Base-by-base conservation (phyloP, 345 rosid genomes). In the Acer saccharum region DNA sequence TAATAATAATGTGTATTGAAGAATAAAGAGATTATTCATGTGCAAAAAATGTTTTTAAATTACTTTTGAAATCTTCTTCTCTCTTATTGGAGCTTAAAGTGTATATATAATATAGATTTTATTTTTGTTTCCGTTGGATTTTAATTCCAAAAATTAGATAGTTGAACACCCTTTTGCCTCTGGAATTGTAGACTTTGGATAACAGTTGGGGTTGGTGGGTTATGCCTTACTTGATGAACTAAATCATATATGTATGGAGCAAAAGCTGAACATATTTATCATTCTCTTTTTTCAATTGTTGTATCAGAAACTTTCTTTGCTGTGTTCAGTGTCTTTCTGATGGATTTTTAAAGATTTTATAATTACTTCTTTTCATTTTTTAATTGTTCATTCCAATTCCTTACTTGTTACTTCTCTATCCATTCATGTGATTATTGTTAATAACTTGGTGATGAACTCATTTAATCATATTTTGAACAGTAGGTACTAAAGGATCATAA, bases 391-490 rank as follows among this genome's bases (percentile, higher is more conserved):
- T 82, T 69, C 67, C 79, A 66, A 52, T 76, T 78, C 70, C 62
- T 77, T 71, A 35, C 39, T 4, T 52, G 50, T 74, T 63, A 41
- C 54, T 80, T 55, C 67, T 73, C 69, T 54, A 7, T 73, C 25
- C 66, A 75, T 69, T 74, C 80, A 79, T 68, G 79, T 78, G 84
- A 67, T 80, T 80, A 43, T 55, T 80, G 71, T 57, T 64, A 11
- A 68, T 76, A 12, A 58, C 72, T 77, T 74, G 70, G 74, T 68
- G 41, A 54, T 62, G 65, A 86, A 76, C 32, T 78, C 76, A 68
- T 8, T 43, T 8, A 43, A 57, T 76, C 16, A 21, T 29, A 65
- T 18, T 74, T 64, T 79, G 74, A 58, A 64, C 44, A 7, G 29
- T 14, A 67, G 76, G 54, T 66, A 48, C 25, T 50, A 64, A 64